Conservation (phyloP, 163 green algal genomes). For the Scenedesmus sp. region DNA sequence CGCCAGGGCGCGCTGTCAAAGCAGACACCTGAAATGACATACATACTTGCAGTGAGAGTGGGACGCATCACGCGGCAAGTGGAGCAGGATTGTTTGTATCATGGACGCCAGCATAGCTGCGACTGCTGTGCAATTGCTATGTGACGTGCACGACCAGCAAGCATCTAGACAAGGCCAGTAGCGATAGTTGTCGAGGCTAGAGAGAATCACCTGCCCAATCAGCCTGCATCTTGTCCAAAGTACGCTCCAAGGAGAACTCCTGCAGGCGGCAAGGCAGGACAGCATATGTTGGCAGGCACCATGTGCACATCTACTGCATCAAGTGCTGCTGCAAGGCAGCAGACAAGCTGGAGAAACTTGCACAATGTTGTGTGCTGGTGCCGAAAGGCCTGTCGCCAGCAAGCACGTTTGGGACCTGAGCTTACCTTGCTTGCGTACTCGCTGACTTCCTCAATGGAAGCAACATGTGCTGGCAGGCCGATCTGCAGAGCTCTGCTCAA, state of each 20-base stretch:
- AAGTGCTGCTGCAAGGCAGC: not conserved
- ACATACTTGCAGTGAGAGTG: too few relatives aligned
- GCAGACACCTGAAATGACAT: constrained; percentile 47
- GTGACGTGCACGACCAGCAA: too few relatives aligned
- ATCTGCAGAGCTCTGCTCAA: constrained; percentile 80
- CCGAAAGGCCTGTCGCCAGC: not conserved
- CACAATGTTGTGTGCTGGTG: not conserved
- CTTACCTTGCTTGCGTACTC: constrained; percentile 77
- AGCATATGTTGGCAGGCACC: not conserved
- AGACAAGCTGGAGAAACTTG: not conserved
- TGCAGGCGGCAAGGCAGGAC: constrained; percentile 15
- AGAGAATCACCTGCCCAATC: constrained; percentile 61
- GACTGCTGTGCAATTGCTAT: not conserved
- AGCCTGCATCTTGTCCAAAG: constrained; percentile 70
- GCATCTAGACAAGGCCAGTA: too few relatives aligned
- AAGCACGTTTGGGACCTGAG: not conserved
- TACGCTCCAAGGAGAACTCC: constrained; percentile 63
- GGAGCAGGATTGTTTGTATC: not conserved
- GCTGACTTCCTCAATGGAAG: constrained; percentile 78
- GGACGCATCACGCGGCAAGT: too few relatives aligned
- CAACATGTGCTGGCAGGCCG: constrained; percentile 71
- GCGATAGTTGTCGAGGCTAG: too few relatives aligned
- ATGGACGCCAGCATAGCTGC: not conserved
- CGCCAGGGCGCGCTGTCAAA: constrained; percentile 82
- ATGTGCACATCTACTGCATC: not conserved